These are phyloP conservation scores for Metarhizium robertsii DNA, from an alignment of 2,329 filamentous ascomycete species.

Conservation along the genomic window DNA sequence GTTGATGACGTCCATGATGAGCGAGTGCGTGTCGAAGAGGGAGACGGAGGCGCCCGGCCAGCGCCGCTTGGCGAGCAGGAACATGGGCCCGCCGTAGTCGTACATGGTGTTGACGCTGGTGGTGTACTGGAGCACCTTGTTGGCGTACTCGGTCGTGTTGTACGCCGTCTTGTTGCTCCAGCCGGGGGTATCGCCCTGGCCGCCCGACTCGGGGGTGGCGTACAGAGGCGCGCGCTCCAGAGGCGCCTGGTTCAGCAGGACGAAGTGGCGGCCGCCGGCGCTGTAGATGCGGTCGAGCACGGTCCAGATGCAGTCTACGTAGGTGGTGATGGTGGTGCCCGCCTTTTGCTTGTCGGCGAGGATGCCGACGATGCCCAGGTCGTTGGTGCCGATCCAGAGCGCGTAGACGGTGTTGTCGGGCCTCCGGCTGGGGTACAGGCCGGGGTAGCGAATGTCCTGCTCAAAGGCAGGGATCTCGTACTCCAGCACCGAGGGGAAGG, in stretches of 20 bases:
- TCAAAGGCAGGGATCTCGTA: constrained; percentile 51
- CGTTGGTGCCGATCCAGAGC: constrained; percentile 77
- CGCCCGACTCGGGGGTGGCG: constrained; percentile 15
- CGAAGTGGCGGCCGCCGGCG: constrained; percentile 59
- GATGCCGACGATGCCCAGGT: constrained; percentile 58
- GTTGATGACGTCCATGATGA: constrained; percentile 56
- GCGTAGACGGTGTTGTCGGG: constrained; percentile 59
- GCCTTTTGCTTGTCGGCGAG: constrained; percentile 53
- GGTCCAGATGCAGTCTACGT: constrained; percentile 58
- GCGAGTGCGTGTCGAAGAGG: constrained; percentile 56
- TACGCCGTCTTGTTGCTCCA: constrained; percentile 36
- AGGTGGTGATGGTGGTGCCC: constrained; percentile 53
- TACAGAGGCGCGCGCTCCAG: constrained; percentile 62
- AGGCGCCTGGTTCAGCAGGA: constrained; percentile 61
- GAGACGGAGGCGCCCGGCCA: constrained; percentile 53
- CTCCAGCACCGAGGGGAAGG: constrained; percentile 53
- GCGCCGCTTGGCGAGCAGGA: constrained; percentile 31
- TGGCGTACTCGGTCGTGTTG: constrained; percentile 36
- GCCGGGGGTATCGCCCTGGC: constrained; percentile 21
- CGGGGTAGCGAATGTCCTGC: constrained; percentile 34
- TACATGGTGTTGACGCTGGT: constrained; percentile 39
- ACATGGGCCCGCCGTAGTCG: constrained; percentile 38
- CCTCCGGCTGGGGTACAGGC: constrained; percentile 31
- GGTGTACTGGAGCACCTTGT: constrained; percentile 37
- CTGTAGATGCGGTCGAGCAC: constrained; percentile 54